Evolutionary conservation across 371 early-diverging fungal genomes (phyloP), one percentile per base, ranked within the genome.

Genomic region (Mucor circinelloides): DNA sequence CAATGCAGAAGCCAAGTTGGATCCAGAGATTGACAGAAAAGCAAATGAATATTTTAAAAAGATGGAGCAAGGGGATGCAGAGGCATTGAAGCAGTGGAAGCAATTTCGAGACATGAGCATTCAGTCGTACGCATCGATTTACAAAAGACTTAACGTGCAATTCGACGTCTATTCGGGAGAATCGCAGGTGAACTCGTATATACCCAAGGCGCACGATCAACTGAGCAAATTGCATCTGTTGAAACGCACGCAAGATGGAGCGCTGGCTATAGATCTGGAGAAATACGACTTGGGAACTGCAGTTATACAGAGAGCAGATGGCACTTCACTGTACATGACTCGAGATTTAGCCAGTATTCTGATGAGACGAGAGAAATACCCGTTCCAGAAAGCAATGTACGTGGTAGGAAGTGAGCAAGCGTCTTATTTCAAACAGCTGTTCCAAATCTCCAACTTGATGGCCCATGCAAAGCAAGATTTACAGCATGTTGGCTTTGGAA

Each of bases 81-180:
- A 85, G 0, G 90, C 92, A 1, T 74, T 98, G 8, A 76, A 72
- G 2, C 83, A 93, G 63, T 99, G 99, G 99, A 80, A 83, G 63
- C 80, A 81, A 40, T 97, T 99, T 81, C 86, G 98, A 38, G 89
- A 94, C 4, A 73, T 98, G 63, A 93, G 94, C 59, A 96, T 99
- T 40, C 84, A 79, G 31, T 91, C 94, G 64, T 99, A 97, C 85
- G 86, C 89, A 62, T 77, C 87, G 15, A 87, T 94, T 8, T 99
- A 99, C 68, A 85, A 86, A 15, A 90, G 95, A 54, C 83, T 99
- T 28, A 92, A 93, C 69, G 88, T 99, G 69, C 72, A 89, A 28
- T 99, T 99, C 83, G 99, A 99, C 70, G 87, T 93, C 9, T 99
- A 97, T 82, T 95, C 97, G 0, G 99, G 99, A 40, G 99, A 99